Conservation (phyloP, 192 early-diverging fungal genomes). For the Coemansia sp. region DNA sequence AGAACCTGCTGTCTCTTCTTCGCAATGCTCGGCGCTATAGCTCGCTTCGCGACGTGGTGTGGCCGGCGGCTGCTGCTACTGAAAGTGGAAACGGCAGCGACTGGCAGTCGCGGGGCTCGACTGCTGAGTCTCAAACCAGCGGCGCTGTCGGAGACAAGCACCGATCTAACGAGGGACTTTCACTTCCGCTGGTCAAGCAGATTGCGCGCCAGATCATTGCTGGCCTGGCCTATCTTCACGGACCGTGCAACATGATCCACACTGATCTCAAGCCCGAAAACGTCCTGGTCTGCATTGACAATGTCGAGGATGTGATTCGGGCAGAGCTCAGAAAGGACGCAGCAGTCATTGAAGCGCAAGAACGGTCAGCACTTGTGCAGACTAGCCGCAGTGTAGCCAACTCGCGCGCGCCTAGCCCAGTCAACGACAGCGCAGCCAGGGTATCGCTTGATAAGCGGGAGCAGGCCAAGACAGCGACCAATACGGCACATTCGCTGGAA, state of each 20-base stretch:
- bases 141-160: conserved; percentile 17
- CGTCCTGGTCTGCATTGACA: conserved; percentile 86
- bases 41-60: conserved; percentile 30
- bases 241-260: conserved; percentile 93
- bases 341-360: background rate
- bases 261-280: conserved; percentile 99
- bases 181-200: conserved; percentile 81
- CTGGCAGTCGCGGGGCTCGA: background rate
- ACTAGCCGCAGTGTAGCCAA: conserved; percentile 54
- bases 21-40: conserved; percentile 56
- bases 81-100: conserved; percentile 22
- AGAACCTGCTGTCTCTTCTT: conserved; percentile 89
- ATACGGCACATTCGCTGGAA: conserved; percentile 52
- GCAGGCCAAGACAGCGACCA: background rate
- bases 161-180: conserved; percentile 66
- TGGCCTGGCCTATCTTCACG: conserved; percentile 92
- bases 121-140: background rate
- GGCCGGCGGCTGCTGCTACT: conserved; percentile 22
- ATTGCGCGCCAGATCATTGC: conserved; percentile 87
- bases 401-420: conserved; percentile 51
- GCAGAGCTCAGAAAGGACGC: conserved; percentile 41
- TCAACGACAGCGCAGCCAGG: background rate
- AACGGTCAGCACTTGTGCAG: conserved; percentile 24
- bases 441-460: background rate
- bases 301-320: conserved; percentile 78